These are phyloP conservation scores for Suhomyces panamericanus DNA, from an alignment of 1,139 yeast species.

Conservation along the genomic window DNA sequence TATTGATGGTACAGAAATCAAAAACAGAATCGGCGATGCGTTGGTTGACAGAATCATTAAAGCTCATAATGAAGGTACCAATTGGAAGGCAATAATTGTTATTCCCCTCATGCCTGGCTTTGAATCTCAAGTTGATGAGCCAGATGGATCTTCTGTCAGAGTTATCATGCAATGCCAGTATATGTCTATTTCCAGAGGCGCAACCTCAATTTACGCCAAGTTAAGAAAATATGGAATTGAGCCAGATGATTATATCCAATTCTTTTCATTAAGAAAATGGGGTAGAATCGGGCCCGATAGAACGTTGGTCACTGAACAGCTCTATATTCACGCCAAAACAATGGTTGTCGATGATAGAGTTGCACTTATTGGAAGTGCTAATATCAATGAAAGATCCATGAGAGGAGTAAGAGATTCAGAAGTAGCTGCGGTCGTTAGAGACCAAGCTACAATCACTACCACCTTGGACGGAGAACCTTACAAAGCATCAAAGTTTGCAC, in stretches of 20 bases:
- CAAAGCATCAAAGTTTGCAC: conserved; percentile 84
- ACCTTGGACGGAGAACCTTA: conserved; percentile 82
- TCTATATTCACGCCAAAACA: conserved; percentile 90
- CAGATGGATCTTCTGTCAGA: conserved; percentile 92
- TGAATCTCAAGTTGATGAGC: conserved; percentile 88
- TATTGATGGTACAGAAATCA: conserved; percentile 81
- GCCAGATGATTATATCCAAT: conserved; percentile 89
- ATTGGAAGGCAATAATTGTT: conserved; percentile 88
- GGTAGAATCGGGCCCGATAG: conserved; percentile 82
- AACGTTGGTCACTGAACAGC: conserved; percentile 80
- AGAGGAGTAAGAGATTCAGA: conserved; percentile 93
- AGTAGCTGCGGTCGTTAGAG: conserved; percentile 84
- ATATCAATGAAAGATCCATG: conserved; percentile 94
- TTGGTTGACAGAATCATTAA: conserved; percentile 89
- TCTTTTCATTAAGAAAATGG: conserved; percentile 93
- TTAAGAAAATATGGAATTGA: conserved; percentile 76
- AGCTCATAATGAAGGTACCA: conserved; percentile 74
- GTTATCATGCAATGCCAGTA: conserved; percentile 97
- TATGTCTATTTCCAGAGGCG: conserved; percentile 89
- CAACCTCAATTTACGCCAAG: conserved; percentile 84
- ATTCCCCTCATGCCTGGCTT: conserved; percentile 99
- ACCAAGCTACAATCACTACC: conserved; percentile 70
- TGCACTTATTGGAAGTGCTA: conserved; percentile 95
- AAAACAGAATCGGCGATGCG: conserved; percentile 94
- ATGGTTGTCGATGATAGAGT: conserved; percentile 92